Base-by-base conservation (phyloP, 306 rosid species). In the Rosa lucieae region DNA sequence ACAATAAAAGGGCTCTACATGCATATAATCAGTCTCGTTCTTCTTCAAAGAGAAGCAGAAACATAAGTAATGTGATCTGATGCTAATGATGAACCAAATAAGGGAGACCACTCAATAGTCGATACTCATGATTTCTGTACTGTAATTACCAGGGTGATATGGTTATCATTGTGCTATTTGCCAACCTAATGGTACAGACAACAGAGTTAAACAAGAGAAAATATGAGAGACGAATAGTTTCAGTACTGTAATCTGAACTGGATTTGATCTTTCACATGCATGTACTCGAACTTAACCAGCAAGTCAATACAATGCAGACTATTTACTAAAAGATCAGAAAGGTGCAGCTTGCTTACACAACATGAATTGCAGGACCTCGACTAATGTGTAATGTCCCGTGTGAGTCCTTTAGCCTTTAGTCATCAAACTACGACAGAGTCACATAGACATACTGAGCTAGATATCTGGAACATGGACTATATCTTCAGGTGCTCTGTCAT, bases 401-500 rank as follows among this genome's bases (percentile, higher is more conserved):
- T 12, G 29, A 1, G 62, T 47, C 29, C 37, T 40, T 40, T 75
- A 3, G n/a, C 42, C 67, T 39, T 17, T 48, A 15, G 72, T n/a
- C 26, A 32, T 75, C 66, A 48, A 44, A 55, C 66, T 62, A 47
- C 12, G 72, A 52, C 10, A 66, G 9, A 11, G 75, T 48, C 23
- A 48, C 43, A 8, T 67, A 10, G 53, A 21, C 13, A 23, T 55
- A 23, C 43, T 43, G 8, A 51, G 6, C 75, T 66, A 88, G 15
- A 44, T 67, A n/a, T 85, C 91, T 46, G 62, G 74, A 69, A 85
- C 72, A 72, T 85, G 84, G 13, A 83, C 82, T 35, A 67, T 78
- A 80, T 63, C 78, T 47, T 80, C 62, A 49, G 86, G 78, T 49
- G 81, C 82, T 84, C 84, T 82, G 70, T 89, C 91, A 49, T 86